phyloP scores from a whole-genome alignment of 2,329 filamentous ascomycete species.

The Trichoderma sp. region DNA sequence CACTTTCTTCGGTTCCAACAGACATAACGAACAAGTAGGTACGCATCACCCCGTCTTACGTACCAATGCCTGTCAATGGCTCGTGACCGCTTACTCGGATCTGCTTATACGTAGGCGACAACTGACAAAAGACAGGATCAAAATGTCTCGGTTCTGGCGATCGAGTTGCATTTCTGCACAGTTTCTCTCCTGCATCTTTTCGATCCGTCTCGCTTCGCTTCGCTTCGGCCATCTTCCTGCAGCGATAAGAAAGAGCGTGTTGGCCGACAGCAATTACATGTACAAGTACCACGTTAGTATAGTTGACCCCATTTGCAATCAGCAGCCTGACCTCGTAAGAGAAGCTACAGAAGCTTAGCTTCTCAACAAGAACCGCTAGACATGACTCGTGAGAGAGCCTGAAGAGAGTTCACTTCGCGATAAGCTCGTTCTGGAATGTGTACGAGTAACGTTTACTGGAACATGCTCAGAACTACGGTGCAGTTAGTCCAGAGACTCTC shows the following conservation, averaged over 20 bases:
- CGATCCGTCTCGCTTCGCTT: not conserved
- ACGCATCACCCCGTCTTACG: not conserved
- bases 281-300: not conserved
- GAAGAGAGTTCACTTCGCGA: not conserved
- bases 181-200: not conserved
- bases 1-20: not conserved
- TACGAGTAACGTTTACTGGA: not conserved
- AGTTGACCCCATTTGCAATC: not conserved
- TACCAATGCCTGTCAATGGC: slow-evolving; percentile 8
- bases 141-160: not conserved
- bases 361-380: slow-evolving; percentile 1
- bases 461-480: not conserved
- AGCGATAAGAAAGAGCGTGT: not conserved
- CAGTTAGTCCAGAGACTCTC: not conserved
- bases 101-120: not conserved
- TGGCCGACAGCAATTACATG: not conserved
- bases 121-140: not conserved
- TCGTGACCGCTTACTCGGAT: slow-evolving; percentile 13
- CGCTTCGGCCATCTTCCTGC: not conserved
- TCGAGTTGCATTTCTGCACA: not conserved
- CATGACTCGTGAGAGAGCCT: slow-evolving; percentile 18
- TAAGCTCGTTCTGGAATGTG: slow-evolving; percentile 25
- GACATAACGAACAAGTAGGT: not conserved
- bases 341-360: slow-evolving; percentile 10
- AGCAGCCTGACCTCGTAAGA: slow-evolving; percentile 1